phyloP scores from a whole-genome alignment of 169 alveolate species.

The Besnoitia besnoiti region DNA sequence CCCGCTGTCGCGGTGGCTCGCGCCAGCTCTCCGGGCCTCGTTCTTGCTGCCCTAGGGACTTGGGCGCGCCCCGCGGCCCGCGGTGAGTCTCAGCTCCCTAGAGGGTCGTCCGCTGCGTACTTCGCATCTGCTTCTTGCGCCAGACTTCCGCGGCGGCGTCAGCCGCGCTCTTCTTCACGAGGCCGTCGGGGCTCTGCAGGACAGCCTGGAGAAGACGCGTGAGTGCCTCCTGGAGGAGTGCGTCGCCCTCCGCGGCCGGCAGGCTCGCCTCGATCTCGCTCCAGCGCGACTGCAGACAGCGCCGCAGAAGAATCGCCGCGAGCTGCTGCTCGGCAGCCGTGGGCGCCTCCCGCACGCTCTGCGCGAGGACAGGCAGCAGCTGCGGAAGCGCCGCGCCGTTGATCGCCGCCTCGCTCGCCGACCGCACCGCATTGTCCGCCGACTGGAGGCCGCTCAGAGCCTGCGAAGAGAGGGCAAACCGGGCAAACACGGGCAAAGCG shows the following conservation, averaged over 20 bases:
- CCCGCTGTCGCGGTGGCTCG: too few relatives aligned
- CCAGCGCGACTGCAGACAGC: slow-evolving; percentile 35
- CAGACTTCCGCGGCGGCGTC: slow-evolving; percentile 29
- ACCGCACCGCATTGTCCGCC: not conserved
- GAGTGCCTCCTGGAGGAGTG: not conserved
- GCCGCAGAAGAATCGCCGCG: slow-evolving; percentile 20
- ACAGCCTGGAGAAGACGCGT: not conserved
- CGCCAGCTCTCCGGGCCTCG: too few relatives aligned
- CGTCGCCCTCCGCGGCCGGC: not conserved
- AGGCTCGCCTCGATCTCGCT: not conserved
- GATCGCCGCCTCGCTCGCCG: slow-evolving; percentile 29
- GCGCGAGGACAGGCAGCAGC: slow-evolving; percentile 25
- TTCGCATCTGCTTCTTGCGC: not conserved
- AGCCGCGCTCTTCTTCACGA: slow-evolving; percentile 29
- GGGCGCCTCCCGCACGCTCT: not conserved
- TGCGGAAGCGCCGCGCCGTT: not conserved
- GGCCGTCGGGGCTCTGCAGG: not conserved
- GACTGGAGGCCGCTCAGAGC: slow-evolving; percentile 8
- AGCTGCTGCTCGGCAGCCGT: not conserved
- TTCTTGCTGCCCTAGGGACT: too few relatives aligned
- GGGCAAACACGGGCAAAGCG: too few relatives aligned
- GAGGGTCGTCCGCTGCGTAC: not conserved
- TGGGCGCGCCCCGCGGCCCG: too few relatives aligned
- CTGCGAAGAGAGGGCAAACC: too few relatives aligned
- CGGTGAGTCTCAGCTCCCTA: too few relatives aligned